Evolutionary conservation across 2,329 filamentous ascomycete genomes (phyloP).

Genomic region (Aspergillus pseudoglaucus): DNA sequence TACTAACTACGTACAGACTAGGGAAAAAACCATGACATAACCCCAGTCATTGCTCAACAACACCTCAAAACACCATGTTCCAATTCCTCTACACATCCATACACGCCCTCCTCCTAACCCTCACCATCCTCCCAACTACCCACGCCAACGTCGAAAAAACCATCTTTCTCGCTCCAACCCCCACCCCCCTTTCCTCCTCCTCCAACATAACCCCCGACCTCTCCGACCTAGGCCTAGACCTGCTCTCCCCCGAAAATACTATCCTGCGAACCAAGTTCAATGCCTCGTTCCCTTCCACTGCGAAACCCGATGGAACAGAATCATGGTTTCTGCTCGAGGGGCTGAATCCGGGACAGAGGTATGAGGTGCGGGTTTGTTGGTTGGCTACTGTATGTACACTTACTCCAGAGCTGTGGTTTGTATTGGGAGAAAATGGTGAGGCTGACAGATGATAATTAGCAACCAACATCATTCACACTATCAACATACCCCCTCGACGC

Average conservation of each 20-base stretch:
- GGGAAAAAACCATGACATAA: not conserved
- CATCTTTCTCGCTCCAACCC: slow-evolving; percentile 70
- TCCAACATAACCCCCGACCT: slow-evolving; percentile 51
- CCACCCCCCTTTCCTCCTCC: slow-evolving; percentile 47
- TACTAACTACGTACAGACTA: too few relatives aligned
- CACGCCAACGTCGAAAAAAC: slow-evolving; percentile 81
- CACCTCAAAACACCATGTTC: not conserved
- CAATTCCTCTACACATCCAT: slow-evolving; percentile 1
- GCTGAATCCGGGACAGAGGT: slow-evolving; percentile 65
- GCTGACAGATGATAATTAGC: slow-evolving; percentile 44
- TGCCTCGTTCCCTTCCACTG: slow-evolving; percentile 58
- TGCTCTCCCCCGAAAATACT: slow-evolving; percentile 54
- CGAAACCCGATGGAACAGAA: slow-evolving; percentile 48
- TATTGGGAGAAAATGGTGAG: slow-evolving; percentile 8
- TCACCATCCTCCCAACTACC: slow-evolving; percentile 11
- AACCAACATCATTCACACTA: slow-evolving; percentile 76
- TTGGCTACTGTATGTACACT: slow-evolving; percentile 66
- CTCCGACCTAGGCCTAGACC: slow-evolving; percentile 55
- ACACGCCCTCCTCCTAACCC: slow-evolving; percentile 10
- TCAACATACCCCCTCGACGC: slow-evolving; percentile 56
- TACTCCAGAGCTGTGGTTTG: too few relatives aligned
- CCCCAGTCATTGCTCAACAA: not conserved
- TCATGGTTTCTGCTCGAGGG: slow-evolving; percentile 74
- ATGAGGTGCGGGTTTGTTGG: slow-evolving; percentile 93
- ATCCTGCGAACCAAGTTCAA: slow-evolving; percentile 58